Base-by-base conservation (phyloP, 2,329 filamentous ascomycete species). In the Hypoxylon sp. region DNA sequence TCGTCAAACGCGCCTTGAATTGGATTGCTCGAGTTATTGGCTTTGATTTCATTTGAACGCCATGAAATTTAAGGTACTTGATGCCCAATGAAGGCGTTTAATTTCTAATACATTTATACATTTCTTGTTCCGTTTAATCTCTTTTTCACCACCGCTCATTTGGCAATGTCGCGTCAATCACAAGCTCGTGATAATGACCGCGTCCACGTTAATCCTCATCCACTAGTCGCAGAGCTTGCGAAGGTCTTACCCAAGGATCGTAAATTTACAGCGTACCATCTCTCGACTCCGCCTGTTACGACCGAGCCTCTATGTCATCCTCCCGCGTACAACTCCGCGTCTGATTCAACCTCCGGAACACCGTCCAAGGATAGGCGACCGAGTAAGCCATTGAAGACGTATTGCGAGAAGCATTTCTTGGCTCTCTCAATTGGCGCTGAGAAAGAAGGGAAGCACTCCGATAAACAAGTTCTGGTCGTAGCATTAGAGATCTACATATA, bases 401-500 rank as follows among this genome's bases (percentile, higher is more conserved):
- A 90, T 73, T 91, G 92, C 80, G 93, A 97, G 78, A 94, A 87
- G 48, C 96, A 99, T 77, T 97, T 89, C 68, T 80, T 89, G 5
- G 81, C 84, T 39, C 74, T 88, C 21, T 85, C 86, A 3, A 81
- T 88, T 63, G 76, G 81, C 37, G 68, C 71, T 21, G 58, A 58
- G 8, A 34, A 61, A 60, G 53, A 43, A 54, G 68, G 64, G 5
- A 34, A 72, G 1, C 43, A 46, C 16, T 62, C 60, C 2, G 67
- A 73, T 3, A 78, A 75, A 16, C 84, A 88, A 67, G 84, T 96
- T 1, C 81, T 97, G 5, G 85, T 95, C 7, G 90, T 97, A 63
- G 95, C 91, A 14, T 85, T 99, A 68, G 96, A 99, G 77, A 84
- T 97, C 54, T 85, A 96, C 72, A 87, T 99, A 65, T 99, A 96